phyloP scores from a whole-genome alignment of 2,329 filamentous ascomycete species.

The Shiraia sp. region DNA sequence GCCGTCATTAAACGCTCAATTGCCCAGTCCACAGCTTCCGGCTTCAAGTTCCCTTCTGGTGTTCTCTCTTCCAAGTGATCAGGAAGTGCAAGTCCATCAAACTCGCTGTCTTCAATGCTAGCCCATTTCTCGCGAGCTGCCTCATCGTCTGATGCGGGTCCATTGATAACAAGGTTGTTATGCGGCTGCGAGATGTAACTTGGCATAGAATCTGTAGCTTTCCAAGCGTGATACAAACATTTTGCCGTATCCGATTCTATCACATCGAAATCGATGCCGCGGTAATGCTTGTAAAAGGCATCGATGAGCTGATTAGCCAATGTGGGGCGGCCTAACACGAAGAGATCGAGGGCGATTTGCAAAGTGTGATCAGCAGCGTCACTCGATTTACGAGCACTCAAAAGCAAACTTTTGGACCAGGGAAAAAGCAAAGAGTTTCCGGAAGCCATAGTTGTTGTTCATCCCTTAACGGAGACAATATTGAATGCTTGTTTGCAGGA shows the following conservation, averaged over 20 bases:
- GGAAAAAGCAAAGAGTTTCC: constrained; percentile 3
- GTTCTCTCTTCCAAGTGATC: background rate
- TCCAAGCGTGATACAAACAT: constrained; percentile 1
- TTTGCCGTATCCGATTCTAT: background rate
- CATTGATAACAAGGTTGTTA: background rate
- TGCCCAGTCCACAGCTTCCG: background rate
- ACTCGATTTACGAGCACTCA: background rate
- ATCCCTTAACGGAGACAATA: too few species aligned
- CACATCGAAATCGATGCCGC: constrained; percentile 3
- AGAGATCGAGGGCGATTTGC: constrained; percentile 5
- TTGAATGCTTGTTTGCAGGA: too few species aligned
- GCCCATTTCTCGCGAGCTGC: background rate
- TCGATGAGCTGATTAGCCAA: constrained; percentile 4
- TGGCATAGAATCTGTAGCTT: background rate
- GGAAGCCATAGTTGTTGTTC: constrained; percentile 3
- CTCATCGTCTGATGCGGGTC: background rate
- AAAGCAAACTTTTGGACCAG: constrained; percentile 4
- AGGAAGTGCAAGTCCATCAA: background rate
- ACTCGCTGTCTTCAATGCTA: background rate
- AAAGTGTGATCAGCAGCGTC: background rate
- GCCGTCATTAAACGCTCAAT: background rate
- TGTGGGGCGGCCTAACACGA: constrained; percentile 1
- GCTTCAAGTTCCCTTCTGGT: background rate
- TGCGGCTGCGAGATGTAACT: background rate
- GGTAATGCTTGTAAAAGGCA: constrained; percentile 1